Percentiles rank a stretch among this genome's conserved stretches.
phyloP scores from a whole-genome alignment of 441 rosid species.

The Jatropha podagrica region DNA sequence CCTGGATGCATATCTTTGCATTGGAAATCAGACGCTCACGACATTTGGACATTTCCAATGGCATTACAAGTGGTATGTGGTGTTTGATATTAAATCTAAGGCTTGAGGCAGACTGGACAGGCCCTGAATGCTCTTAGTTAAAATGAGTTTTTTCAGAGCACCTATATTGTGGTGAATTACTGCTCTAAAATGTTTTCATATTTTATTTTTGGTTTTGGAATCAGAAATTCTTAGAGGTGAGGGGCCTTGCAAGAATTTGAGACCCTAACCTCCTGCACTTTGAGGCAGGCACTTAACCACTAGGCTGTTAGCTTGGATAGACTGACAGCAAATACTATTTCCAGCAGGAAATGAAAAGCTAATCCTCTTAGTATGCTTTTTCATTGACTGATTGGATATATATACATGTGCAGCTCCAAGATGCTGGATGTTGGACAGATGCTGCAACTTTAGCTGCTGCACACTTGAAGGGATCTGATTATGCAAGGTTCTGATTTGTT shows the following conservation, averaged over 20 bases:
- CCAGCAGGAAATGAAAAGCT: background rate
- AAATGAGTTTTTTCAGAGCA: background rate
- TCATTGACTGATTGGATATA: conserved; percentile 8
- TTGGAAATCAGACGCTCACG: background rate
- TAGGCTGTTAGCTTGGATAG: background rate
- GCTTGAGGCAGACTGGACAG: no score
- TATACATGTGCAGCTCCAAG: conserved; percentile 72
- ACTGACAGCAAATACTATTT: background rate
- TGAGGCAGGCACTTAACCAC: no score
- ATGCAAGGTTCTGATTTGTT: conserved; percentile 69
- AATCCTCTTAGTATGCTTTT: background rate
- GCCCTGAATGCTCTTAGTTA: no score
- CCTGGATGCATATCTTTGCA: background rate
- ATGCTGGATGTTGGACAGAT: conserved; percentile 99
- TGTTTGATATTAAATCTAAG: background rate
- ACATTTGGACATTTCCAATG: no score
- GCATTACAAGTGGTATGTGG: background rate
- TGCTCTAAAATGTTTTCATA: background rate
- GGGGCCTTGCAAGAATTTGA: no score
- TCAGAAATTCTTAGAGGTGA: no score
- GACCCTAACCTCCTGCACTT: no score
- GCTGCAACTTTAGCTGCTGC: conserved; percentile 98
- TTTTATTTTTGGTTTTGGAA: no score
- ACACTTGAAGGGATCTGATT: conserved; percentile 92
- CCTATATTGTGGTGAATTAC: no score